phyloP scores from a whole-genome alignment of 257 asterid genomes.

The Solanum bulbocastanum region DNA sequence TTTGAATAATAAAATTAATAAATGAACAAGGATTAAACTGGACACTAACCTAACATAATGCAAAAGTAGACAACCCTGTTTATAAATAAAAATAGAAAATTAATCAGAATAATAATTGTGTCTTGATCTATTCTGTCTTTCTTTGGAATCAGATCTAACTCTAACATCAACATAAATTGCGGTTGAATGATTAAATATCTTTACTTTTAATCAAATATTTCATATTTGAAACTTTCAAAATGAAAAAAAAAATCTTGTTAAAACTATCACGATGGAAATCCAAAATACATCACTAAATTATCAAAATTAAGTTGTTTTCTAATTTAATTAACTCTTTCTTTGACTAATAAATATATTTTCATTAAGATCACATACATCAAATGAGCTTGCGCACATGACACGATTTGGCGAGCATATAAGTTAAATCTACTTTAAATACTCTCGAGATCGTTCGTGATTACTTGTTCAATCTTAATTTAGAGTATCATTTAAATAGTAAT shows the following conservation, averaged over 20 bases:
- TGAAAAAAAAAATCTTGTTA: background rate
- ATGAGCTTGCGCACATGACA: background rate
- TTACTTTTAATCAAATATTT: too few relatives aligned
- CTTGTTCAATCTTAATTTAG: too few relatives aligned
- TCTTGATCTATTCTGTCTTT: background rate
- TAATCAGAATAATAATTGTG: background rate
- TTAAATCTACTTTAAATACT: background rate
- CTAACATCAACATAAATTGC: too few relatives aligned
- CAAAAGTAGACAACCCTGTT: background rate
- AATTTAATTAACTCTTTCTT: background rate
- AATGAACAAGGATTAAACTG: background rate
- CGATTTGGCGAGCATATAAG: background rate
- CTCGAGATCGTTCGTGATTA: too few relatives aligned
- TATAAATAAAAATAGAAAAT: background rate
- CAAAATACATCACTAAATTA: background rate
- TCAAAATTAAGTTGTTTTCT: background rate
- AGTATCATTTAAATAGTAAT: background rate
- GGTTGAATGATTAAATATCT: too few relatives aligned
- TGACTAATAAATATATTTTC: background rate
- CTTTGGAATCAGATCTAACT: too few relatives aligned
- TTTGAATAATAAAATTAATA: background rate
- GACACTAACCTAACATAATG: background rate
- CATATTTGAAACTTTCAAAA: background rate
- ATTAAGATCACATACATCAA: background rate
- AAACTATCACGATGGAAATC: background rate